A percentile compares a stretch with the other conserved stretches of the same genome.
phyloP scores from a whole-genome alignment of 2,329 filamentous ascomycete genomes.

The Verticillium klebahnii region DNA sequence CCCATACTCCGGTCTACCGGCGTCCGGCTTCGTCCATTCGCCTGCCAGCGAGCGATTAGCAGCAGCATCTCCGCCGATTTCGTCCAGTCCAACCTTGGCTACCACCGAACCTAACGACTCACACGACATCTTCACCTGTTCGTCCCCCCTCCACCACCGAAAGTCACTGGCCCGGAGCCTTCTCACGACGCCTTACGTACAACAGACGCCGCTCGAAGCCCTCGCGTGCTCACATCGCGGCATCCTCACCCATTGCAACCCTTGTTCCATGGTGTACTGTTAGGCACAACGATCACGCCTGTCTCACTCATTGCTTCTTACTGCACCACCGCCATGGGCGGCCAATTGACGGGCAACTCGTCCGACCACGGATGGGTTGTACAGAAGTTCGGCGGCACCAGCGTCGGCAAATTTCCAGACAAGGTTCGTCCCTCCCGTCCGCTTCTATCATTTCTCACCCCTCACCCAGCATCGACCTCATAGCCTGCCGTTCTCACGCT shows the following conservation, averaged over 20 bases:
- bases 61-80: neutral
- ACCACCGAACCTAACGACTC: neutral
- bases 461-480: neutral
- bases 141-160: neutral
- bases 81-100: neutral
- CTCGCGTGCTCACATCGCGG: neutral
- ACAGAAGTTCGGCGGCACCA: constrained; percentile 94
- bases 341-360: constrained; percentile 22
- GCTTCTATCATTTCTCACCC: neutral
- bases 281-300: neutral
- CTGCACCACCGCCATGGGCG: constrained; percentile 7
- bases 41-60: neutral
- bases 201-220: neutral
- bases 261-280: neutral
- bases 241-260: neutral
- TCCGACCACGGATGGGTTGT: constrained; percentile 67
- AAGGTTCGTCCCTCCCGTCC: constrained; percentile 39
- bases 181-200: neutral
- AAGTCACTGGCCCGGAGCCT: neutral
- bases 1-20: neutral
- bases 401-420: constrained; percentile 86
- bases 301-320: neutral
- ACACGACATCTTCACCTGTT: neutral
- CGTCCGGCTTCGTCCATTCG: neutral
- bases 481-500: neutral